phyloP scores from a whole-genome alignment of 495 filamentous ascomycete species.

The Aspergillus cavernicola region DNA sequence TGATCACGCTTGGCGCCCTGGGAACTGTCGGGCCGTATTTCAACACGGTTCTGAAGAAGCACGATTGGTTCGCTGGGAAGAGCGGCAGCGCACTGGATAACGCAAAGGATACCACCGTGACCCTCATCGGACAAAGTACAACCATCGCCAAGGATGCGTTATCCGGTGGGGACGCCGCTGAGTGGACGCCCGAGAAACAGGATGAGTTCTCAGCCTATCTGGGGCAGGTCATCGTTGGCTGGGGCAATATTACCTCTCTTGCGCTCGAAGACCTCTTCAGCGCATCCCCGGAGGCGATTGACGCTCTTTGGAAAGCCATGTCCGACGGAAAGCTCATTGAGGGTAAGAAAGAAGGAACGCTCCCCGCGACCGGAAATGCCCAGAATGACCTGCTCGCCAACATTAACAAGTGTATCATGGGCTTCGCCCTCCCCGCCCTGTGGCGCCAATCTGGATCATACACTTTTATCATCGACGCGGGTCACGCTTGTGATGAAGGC shows the following conservation, averaged over 20 bases:
- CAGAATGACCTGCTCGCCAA: no score
- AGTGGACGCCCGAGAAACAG: slow-evolving; percentile 9
- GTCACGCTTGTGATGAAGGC: no score
- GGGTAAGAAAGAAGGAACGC: no score
- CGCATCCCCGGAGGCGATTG: slow-evolving; percentile 4
- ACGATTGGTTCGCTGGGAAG: not conserved
- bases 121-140: not conserved
- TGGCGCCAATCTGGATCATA: no score
- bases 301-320: slow-evolving; percentile 16
- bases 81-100: no score
- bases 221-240: slow-evolving; percentile 20
- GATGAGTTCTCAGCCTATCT: slow-evolving; percentile 22
- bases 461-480: no score
- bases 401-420: no score
- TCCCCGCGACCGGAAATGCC: no score
- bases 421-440: no score
- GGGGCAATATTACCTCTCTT: slow-evolving; percentile 1
- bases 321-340: slow-evolving; percentile 27
- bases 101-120: not conserved
- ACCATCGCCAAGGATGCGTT: not conserved
- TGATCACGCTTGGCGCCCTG: slow-evolving; percentile 22
- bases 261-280: not conserved
- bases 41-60: not conserved
- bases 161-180: not conserved
- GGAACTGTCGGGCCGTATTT: slow-evolving; percentile 6